Conservation (phyloP, 2,329 filamentous ascomycete species). For the Aspergillus ruber region DNA sequence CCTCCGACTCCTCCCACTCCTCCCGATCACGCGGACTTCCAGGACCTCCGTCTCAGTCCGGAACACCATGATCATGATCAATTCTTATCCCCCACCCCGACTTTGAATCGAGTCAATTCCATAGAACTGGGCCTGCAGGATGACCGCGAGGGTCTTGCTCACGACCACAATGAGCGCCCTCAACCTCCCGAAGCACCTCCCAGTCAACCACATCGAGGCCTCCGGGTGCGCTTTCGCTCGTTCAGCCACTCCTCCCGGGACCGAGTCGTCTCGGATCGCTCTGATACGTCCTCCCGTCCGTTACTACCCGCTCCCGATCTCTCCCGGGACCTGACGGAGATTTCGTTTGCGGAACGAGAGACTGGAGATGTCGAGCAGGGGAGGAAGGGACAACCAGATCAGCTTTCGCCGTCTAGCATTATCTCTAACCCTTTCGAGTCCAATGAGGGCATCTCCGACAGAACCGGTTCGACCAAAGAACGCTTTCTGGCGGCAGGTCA, state of each 20-base stretch:
- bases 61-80: neutral
- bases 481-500: slow-evolving; percentile 24
- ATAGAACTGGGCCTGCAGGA: neutral
- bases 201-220: slow-evolving; percentile 4
- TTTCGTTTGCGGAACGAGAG: neutral
- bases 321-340: neutral
- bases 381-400: neutral
- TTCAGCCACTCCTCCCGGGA: slow-evolving; percentile 5
- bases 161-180: neutral
- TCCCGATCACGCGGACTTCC: neutral
- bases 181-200: neutral
- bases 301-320: neutral
- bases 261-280: neutral
- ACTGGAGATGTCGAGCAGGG: neutral
- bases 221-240: slow-evolving; percentile 17
- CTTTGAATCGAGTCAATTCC: neutral
- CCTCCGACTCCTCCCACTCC: neutral
- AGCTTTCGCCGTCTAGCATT: neutral
- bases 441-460: slow-evolving; percentile 1
- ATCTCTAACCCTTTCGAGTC: neutral
- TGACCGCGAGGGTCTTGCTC: neutral
- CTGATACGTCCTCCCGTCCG: neutral
- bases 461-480: slow-evolving; percentile 14
- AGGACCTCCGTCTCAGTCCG: neutral
- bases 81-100: neutral